Conservation (phyloP, 148 eudicot genomes). For the Amaranthus palmeri region DNA sequence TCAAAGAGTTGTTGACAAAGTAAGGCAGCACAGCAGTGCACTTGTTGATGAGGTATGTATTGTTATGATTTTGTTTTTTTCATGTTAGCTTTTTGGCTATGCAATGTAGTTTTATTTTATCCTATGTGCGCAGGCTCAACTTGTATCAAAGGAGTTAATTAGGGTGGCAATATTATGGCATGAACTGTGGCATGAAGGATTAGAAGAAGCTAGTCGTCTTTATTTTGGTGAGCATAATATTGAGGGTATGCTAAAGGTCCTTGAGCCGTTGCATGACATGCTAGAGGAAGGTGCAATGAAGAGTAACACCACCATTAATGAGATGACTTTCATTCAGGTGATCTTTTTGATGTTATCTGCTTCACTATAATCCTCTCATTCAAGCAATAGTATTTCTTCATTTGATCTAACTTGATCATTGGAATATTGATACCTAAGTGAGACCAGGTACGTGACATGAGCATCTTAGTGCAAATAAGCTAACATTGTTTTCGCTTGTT, state of each 20-base stretch:
- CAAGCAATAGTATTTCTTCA: neutral
- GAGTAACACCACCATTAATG: constrained; percentile 68
- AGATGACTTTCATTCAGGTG: constrained; percentile 86
- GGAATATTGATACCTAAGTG: neutral
- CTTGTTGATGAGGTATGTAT: constrained; percentile 84
- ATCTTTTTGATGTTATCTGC: neutral
- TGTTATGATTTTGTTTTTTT: neutral
- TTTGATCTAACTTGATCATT: neutral
- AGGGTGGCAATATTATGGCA: constrained; percentile 98
- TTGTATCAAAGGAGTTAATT: constrained; percentile 88
- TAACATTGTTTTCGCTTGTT: constrained; percentile 12
- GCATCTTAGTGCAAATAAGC: neutral
- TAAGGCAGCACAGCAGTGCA: constrained; percentile 86
- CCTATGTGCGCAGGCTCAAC: constrained; percentile 67
- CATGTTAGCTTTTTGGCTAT: neutral
- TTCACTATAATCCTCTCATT: neutral
- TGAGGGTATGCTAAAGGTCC: constrained; percentile 89
- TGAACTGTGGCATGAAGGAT: constrained; percentile 97
- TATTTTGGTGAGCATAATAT: constrained; percentile 90
- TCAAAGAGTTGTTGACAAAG: constrained; percentile 90
- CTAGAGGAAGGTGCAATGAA: constrained; percentile 78
- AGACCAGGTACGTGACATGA: neutral
- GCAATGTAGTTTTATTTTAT: neutral
- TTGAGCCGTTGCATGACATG: constrained; percentile 92
- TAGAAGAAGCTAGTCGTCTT: constrained; percentile 98